Base-by-base conservation (phyloP, 257 asterid genomes). In the Plantago elongata region DNA sequence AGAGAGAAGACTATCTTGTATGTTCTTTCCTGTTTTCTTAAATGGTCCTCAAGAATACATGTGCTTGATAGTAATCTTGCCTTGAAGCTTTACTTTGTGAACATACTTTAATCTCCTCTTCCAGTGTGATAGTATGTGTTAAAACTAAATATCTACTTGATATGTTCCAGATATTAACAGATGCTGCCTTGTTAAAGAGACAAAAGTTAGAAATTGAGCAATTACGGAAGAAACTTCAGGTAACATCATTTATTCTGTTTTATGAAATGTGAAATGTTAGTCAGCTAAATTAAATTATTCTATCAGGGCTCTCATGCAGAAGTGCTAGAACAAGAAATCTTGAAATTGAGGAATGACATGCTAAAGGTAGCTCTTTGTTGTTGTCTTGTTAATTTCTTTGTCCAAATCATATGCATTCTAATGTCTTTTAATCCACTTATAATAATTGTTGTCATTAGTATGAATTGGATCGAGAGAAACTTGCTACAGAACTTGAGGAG, bases 271-370 rank as follows among this genome's bases (percentile, higher is more conserved):
- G 50, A 27, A 13, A 47, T 17, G 9, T 43, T 63, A 50, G 27
- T 42, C 38, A 22, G 46, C 7, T 57, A 14, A 54, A 59, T 61
- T 22, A 66, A 51, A 18, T 57, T 54, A 27, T 38, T 29, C 72
- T 49, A 14, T 34, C 71, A 93, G 99, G 97, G 99, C 66, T 89
- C 97, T 67, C 96, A 79, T 65, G 85, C 96, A 9, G 96, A 75
- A 79, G 89, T 83, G 64, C 74, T 93, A 70, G 97, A 93, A 81
- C 94, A 87, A 81, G 90, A 93, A 86, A 81, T 93, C 66, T 69
- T 93, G 82, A 89, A 85, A 71, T 80, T 93, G 74, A 81, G 99
- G 69, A 93, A 93, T 75, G 99, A 89, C 69, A 83, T 93, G 95
- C 81, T 93, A 73, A 87, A 79, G 97, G 99, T 93, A 75, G 68